A percentile compares a stretch with the other conserved stretches of the same genome.
Conservation (phyloP, 257 asterid genomes). For the Ilex aquifolium region DNA sequence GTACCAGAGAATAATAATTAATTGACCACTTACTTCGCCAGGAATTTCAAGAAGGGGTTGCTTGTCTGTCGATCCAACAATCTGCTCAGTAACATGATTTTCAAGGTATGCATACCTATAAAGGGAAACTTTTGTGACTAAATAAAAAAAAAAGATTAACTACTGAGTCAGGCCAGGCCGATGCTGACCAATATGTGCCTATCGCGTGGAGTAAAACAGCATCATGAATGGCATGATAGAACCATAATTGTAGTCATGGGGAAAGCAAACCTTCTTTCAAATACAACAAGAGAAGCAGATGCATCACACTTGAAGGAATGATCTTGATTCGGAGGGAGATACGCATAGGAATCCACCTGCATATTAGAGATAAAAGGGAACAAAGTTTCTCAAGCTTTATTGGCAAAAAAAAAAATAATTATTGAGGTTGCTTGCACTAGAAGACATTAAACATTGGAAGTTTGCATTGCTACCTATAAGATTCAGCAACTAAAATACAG, state of each 20-base stretch:
- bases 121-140: background rate
- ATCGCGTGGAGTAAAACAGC: too few relatives aligned
- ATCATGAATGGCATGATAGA: too few relatives aligned
- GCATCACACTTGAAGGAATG: conserved; percentile 57
- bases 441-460: background rate
- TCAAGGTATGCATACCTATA: conserved; percentile 61
- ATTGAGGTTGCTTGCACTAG: too few relatives aligned
- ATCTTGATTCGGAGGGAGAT: conserved; percentile 72
- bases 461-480: background rate
- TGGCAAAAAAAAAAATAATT: too few relatives aligned
- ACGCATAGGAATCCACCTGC: conserved; percentile 85
- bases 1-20: too few relatives aligned
- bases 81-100: conserved; percentile 38
- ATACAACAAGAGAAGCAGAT: conserved; percentile 56
- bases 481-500: background rate
- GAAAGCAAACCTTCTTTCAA: conserved; percentile 74
- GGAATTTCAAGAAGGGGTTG: conserved; percentile 90
- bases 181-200: too few relatives aligned
- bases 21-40: conserved; percentile 59
- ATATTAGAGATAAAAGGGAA: too few relatives aligned
- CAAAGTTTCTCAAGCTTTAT: too few relatives aligned
- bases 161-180: too few relatives aligned
- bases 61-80: conserved; percentile 64
- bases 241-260: background rate
- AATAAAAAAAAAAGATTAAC: background rate